Percentiles rank a stretch among this genome's conserved stretches.
Conservation (phyloP, 495 filamentous ascomycete genomes). For the Neurospora tetrasperma region DNA sequence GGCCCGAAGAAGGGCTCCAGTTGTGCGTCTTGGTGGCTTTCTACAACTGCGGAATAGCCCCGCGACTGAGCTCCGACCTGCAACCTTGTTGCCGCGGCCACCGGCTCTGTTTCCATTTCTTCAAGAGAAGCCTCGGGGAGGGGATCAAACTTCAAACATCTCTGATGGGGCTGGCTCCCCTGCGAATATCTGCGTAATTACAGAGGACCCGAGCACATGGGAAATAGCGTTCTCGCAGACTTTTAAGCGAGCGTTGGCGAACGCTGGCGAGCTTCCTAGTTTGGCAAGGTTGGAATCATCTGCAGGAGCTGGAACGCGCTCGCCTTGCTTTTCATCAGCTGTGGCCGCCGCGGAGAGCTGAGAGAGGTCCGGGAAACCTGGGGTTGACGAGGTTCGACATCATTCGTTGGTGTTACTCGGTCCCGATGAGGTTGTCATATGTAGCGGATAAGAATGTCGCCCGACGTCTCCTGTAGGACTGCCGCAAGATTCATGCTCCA, state of each 20-base stretch:
- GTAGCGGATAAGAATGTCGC: background rate
- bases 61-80: background rate
- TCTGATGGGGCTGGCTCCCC: background rate
- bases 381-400: background rate
- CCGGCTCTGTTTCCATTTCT: background rate
- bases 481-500: background rate
- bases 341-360: background rate
- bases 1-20: background rate
- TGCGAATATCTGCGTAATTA: background rate
- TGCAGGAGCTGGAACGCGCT: background rate
- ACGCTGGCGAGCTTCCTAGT: background rate
- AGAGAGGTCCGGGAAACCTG: background rate
- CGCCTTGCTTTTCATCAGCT: background rate
- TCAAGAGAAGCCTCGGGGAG: background rate
- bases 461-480: background rate
- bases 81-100: background rate
- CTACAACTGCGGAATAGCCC: background rate
- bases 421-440: background rate
- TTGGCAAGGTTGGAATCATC: background rate
- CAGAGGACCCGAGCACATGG: background rate
- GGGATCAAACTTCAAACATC: background rate
- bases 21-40: background rate
- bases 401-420: background rate
- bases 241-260: background rate
- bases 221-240: background rate